Evolutionary conservation across 192 early-diverging fungal genomes (phyloP).

Genomic region (Backusella sp.): DNA sequence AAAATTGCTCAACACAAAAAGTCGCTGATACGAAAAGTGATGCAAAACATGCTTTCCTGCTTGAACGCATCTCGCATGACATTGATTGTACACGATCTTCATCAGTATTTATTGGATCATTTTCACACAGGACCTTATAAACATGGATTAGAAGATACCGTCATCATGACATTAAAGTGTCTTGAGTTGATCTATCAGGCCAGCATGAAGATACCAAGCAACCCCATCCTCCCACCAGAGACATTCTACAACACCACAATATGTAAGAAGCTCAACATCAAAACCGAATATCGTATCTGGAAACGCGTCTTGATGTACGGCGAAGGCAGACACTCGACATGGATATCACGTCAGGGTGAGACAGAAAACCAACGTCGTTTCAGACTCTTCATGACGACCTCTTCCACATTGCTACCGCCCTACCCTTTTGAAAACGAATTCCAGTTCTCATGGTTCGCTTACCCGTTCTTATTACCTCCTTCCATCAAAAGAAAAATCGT

Average conservation of each 20-base stretch:
- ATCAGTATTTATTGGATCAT: slow-evolving; percentile 31
- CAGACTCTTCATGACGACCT: slow-evolving; percentile 14
- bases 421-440: slow-evolving; percentile 36
- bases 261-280: slow-evolving; percentile 59
- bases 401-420: neutral
- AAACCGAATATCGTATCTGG: slow-evolving; percentile 78
- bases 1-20: slow-evolving; percentile 9
- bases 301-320: slow-evolving; percentile 47
- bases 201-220: slow-evolving; percentile 1
- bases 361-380: slow-evolving; percentile 13
- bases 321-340: slow-evolving; percentile 25
- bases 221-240: neutral
- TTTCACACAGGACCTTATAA: slow-evolving; percentile 37
- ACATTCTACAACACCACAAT: slow-evolving; percentile 30
- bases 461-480: slow-evolving; percentile 69
- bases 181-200: slow-evolving; percentile 15
- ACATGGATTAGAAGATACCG: slow-evolving; percentile 29
- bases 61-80: neutral
- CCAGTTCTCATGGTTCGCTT: slow-evolving; percentile 67
- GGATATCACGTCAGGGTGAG: neutral
- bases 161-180: slow-evolving; percentile 26
- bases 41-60: neutral
- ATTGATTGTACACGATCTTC: slow-evolving; percentile 19
- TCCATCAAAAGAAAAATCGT: slow-evolving; percentile 68
- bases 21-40: neutral